Conservation (phyloP, 306 rosid genomes). For the Malus sieversii region DNA sequence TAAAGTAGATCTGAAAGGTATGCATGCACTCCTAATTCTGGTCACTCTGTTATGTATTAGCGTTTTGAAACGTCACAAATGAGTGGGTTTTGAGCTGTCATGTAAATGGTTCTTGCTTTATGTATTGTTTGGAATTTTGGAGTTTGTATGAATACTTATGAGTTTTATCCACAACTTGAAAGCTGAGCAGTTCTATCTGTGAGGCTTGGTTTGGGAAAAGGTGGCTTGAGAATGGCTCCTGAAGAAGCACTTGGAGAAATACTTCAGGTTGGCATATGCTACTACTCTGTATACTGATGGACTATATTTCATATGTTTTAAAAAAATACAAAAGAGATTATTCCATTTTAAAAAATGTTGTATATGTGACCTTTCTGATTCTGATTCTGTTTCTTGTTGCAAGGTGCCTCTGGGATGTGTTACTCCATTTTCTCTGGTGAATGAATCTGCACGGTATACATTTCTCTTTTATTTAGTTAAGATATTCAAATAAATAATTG, state of each 20-base stretch:
- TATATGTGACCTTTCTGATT: no score
- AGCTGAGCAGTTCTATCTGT: conserved; percentile 76
- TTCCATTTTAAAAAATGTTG: not conserved
- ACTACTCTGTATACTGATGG: not conserved
- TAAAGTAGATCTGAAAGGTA: conserved; percentile 84
- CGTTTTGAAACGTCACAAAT: not conserved
- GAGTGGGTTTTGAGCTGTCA: not conserved
- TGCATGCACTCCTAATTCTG: conserved; percentile 15
- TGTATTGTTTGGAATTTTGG: not conserved
- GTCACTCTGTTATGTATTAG: not conserved
- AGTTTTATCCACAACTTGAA: conserved; percentile 22
- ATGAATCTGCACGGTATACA: conserved; percentile 80
- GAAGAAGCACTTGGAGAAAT: conserved; percentile 86
- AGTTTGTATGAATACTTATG: conserved; percentile 9
- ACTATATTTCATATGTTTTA: not conserved
- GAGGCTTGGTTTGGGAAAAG: conserved; percentile 97
- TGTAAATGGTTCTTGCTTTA: conserved; percentile 1
- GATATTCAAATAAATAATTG: not conserved
- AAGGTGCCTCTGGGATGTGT: conserved; percentile 86
- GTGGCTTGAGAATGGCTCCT: conserved; percentile 94
- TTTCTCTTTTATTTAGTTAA: not conserved
- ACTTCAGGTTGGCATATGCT: conserved; percentile 58
- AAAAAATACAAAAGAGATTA: not conserved
- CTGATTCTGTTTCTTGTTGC: conserved; percentile 17
- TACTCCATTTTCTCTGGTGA: conserved; percentile 82